Conservation (phyloP, 139 green algal genomes). For the Mesotaenium endlicherianum region DNA sequence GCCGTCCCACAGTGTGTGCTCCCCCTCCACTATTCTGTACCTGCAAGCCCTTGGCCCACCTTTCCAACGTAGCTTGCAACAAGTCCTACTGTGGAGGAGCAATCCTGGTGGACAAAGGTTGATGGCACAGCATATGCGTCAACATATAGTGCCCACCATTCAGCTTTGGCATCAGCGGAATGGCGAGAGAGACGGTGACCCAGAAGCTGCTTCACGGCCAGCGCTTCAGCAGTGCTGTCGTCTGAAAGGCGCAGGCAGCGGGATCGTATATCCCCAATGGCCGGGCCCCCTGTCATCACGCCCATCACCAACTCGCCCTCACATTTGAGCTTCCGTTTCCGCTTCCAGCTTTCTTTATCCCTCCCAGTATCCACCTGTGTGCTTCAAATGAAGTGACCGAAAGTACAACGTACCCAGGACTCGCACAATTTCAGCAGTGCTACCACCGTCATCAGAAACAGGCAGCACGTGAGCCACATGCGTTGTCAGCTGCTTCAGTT, state of each 20-base stretch:
- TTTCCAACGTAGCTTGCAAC: not conserved
- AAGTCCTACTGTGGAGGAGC: too few relatives aligned
- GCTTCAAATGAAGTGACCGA: too few relatives aligned
- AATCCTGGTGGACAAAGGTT: too few relatives aligned
- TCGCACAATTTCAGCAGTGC: constrained; percentile 95
- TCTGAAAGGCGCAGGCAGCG: constrained; percentile 92
- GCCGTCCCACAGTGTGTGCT: constrained; percentile 84
- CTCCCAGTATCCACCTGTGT: too few relatives aligned
- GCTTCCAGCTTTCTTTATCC: too few relatives aligned
- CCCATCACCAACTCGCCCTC: not conserved
- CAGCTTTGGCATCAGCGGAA: constrained; percentile 43
- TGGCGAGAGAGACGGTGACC: constrained; percentile 78
- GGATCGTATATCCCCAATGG: constrained; percentile 94
- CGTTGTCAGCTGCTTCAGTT: constrained; percentile 74
- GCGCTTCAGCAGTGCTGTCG: constrained; percentile 76
- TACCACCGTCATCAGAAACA: constrained; percentile 94
- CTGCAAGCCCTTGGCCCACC: too few relatives aligned
- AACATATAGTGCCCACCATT: too few relatives aligned
- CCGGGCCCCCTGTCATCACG: constrained; percentile 77
- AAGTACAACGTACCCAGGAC: constrained; percentile 67
- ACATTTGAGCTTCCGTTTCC: too few relatives aligned
- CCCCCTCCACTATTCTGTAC: constrained; percentile 86
- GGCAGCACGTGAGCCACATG: constrained; percentile 90
- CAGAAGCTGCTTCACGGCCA: constrained; percentile 80
- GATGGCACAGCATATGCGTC: too few relatives aligned